These are phyloP conservation scores for Platanthera guangdongensis DNA, from an alignment of 106 monocot species.

Conservation along the genomic window DNA sequence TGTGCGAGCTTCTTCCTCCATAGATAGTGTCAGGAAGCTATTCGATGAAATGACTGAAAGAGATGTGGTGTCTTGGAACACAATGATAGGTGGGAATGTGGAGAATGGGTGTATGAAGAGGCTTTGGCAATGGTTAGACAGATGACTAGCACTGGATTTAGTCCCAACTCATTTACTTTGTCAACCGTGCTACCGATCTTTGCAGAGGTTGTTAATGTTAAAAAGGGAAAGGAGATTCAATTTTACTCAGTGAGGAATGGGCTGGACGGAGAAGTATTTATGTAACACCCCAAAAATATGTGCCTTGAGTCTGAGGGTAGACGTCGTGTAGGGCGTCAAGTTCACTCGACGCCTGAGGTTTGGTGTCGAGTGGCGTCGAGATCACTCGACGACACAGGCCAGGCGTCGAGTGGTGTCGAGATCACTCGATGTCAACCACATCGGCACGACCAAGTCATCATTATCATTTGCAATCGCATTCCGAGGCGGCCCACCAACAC, in stretches of 20 bases:
- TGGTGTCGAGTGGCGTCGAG: no score
- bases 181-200: constrained; percentile 75
- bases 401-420: no score
- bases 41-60: constrained; percentile 55
- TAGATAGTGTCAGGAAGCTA: constrained; percentile 34
- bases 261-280: constrained; percentile 45
- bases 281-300: no score
- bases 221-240: constrained; percentile 65
- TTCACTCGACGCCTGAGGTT: no score
- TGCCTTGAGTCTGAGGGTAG: constrained; percentile 74
- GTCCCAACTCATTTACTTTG: constrained; percentile 65
- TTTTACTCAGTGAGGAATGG: constrained; percentile 38
- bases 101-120: constrained; percentile 41
- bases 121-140: constrained; percentile 55
- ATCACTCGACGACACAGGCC: no score
- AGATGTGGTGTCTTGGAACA: constrained; percentile 79
- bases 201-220: constrained; percentile 46
- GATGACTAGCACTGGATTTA: constrained; percentile 36
- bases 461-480: no score
- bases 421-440: no score
- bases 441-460: no score
- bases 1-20: background rate
- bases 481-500: no score
- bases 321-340: no score
- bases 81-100: constrained; percentile 46